Conservation (phyloP, 1,284 basidiomycete genomes). For the Ustilago cynodontis region DNA sequence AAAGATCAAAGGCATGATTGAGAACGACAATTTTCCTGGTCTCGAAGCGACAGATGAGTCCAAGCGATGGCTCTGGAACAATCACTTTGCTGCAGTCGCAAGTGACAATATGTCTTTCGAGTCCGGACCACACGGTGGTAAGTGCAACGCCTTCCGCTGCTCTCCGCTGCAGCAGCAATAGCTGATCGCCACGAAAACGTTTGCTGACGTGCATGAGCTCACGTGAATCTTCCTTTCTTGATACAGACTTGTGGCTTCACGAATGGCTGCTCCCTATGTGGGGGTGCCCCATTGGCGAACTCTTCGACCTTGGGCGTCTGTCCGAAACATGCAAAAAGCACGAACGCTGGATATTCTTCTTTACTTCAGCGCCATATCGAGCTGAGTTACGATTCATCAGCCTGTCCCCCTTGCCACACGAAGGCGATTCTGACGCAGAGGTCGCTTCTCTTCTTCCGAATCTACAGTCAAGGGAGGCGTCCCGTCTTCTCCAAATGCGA, state of each 20-base stretch:
- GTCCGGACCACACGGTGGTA: conserved; percentile 43
- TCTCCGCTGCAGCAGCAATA: neutral
- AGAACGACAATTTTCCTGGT: conserved; percentile 47
- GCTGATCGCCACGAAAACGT: neutral
- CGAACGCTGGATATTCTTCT: conserved; percentile 50
- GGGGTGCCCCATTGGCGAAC: conserved; percentile 51
- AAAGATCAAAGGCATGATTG: conserved; percentile 35
- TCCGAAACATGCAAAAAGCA: conserved; percentile 35
- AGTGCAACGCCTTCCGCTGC: neutral
- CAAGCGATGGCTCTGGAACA: conserved; percentile 46
- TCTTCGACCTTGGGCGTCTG: conserved; percentile 46
- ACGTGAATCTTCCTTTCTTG: neutral
- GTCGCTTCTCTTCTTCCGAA: neutral
- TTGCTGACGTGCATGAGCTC: neutral
- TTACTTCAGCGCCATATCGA: conserved; percentile 46
- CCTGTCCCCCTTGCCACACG: too few relatives aligned
- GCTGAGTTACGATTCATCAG: conserved; percentile 16
- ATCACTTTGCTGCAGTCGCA: conserved; percentile 47
- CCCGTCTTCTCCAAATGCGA: conserved; percentile 45
- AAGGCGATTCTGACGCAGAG: neutral
- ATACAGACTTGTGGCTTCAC: conserved; percentile 45
- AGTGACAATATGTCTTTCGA: conserved; percentile 48
- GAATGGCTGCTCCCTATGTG: conserved; percentile 49
- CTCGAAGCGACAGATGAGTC: conserved; percentile 45
- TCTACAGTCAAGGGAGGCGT: conserved; percentile 50